Evolutionary conservation across 257 asterid species (phyloP).

Genomic region (Lithospermum erythrorhizon): DNA sequence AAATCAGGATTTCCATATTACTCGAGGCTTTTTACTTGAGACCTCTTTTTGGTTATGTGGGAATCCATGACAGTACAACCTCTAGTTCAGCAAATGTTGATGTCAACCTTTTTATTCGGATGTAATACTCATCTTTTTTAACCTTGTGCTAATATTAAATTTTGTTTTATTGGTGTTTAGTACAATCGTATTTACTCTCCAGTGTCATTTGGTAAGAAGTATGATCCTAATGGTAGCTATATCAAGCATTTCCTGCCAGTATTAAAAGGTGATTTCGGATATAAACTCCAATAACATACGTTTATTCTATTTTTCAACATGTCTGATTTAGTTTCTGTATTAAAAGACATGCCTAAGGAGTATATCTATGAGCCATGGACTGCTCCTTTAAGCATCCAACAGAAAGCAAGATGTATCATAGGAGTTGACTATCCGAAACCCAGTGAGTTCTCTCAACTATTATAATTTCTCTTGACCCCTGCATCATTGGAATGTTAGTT

Average conservation of each 20-base stretch:
- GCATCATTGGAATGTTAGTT: background rate
- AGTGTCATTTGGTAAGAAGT: slow-evolving; percentile 80
- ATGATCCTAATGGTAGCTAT: slow-evolving; percentile 73
- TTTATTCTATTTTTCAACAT: slow-evolving; percentile 10
- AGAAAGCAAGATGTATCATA: slow-evolving; percentile 68
- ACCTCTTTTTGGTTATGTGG: too few relatives aligned
- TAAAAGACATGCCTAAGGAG: slow-evolving; percentile 83
- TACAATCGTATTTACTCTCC: slow-evolving; percentile 91
- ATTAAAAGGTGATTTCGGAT: slow-evolving; percentile 50
- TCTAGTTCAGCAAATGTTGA: too few relatives aligned
- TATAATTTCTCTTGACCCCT: background rate
- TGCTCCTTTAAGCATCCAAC: slow-evolving; percentile 76
- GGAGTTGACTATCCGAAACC: slow-evolving; percentile 97
- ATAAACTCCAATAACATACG: slow-evolving; percentile 8
- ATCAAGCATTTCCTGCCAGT: slow-evolving; percentile 85
- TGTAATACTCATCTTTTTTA: background rate
- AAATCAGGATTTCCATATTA: too few relatives aligned
- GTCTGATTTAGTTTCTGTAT: slow-evolving; percentile 11
- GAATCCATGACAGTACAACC: too few relatives aligned
- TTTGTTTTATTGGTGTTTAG: slow-evolving; percentile 29
- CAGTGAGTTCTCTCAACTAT: slow-evolving; percentile 33
- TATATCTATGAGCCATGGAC: slow-evolving; percentile 95
- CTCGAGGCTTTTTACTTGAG: too few relatives aligned
- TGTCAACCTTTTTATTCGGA: too few relatives aligned
- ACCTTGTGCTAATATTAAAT: slow-evolving; percentile 7